Percentiles rank a stretch among this genome's conserved stretches.
phyloP scores from a whole-genome alignment of 495 filamentous ascomycete genomes.

The Aspergillus homomorphus region DNA sequence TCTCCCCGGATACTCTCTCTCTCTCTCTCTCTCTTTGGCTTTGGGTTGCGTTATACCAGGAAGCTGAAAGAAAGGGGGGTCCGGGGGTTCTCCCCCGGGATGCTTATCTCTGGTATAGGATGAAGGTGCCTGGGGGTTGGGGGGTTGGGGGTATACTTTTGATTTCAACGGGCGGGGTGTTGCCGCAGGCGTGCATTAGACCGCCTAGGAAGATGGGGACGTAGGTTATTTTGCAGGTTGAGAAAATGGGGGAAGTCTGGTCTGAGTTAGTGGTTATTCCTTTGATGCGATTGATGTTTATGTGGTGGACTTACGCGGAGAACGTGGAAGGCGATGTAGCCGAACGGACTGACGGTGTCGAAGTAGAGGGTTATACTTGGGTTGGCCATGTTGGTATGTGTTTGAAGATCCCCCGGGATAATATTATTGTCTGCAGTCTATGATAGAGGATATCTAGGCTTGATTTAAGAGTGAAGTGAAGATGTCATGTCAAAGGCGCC shows the following conservation, averaged over 20 bases:
- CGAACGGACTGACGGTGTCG: conserved; percentile 70
- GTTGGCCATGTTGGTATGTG: conserved; percentile 33
- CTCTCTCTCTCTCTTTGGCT: too few relatives aligned
- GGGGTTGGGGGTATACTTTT: conserved; percentile 49
- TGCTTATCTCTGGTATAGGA: too few relatives aligned
- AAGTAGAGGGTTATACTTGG: conserved; percentile 65
- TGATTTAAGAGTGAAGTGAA: too few relatives aligned
- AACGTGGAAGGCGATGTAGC: conserved; percentile 65
- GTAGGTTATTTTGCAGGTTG: conserved; percentile 56
- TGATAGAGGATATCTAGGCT: too few relatives aligned
- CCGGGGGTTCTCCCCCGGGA: too few relatives aligned
- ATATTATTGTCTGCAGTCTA: too few relatives aligned
- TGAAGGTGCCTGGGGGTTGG: too few relatives aligned
- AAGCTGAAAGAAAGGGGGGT: too few relatives aligned
- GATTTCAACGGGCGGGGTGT: conserved; percentile 61
- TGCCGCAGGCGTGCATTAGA: conserved; percentile 63
- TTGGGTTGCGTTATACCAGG: too few relatives aligned
- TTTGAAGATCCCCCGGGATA: too few relatives aligned
- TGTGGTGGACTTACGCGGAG: conserved; percentile 45
- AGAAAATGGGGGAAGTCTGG: conserved; percentile 62
- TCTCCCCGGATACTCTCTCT: too few relatives aligned
- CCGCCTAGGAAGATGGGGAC: conserved; percentile 69
- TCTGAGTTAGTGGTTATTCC: conserved; percentile 6
- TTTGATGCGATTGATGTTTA: not conserved
- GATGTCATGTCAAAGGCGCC: not conserved